A percentile compares a stretch with the other conserved stretches of the same genome.
Conservation (phyloP, 2,329 filamentous ascomycete species). For the Clonostachys solani region DNA sequence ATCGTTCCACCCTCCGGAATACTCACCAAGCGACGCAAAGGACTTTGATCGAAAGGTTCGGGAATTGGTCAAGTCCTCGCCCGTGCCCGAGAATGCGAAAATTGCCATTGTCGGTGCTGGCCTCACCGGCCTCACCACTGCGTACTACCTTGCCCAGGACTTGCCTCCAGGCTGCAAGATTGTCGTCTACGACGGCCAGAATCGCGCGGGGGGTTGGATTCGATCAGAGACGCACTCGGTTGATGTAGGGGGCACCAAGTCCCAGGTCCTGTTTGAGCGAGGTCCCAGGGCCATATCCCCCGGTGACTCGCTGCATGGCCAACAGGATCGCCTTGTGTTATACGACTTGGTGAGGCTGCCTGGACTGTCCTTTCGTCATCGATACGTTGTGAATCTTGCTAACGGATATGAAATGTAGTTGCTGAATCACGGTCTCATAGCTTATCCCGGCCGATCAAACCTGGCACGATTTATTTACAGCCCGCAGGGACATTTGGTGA, state of each 20-base stretch:
- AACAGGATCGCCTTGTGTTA: conserved; percentile 47
- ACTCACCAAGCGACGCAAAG: no score
- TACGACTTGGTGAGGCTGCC: conserved; percentile 57
- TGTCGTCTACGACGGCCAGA: conserved; percentile 73
- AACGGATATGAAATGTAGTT: not conserved
- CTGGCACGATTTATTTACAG: not conserved
- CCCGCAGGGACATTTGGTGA: no score
- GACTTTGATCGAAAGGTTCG: no score
- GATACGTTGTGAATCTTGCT: no score
- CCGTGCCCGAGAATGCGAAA: not conserved
- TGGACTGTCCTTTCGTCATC: conserved; percentile 45
- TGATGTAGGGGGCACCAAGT: conserved; percentile 46
- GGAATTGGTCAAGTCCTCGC: no score
- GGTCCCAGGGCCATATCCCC: conserved; percentile 75
- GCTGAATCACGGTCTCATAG: not conserved
- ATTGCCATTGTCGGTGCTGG: conserved; percentile 75
- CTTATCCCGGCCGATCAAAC: not conserved
- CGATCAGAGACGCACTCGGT: conserved; percentile 60
- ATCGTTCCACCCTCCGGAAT: no score
- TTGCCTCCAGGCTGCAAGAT: conserved; percentile 57
- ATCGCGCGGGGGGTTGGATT: conserved; percentile 80
- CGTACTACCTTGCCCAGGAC: conserved; percentile 68
- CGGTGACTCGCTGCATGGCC: conserved; percentile 17
- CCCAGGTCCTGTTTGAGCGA: conserved; percentile 69
- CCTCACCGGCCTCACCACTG: conserved; percentile 75